Evolutionary conservation across 805 yeast genomes (phyloP).

Genomic region (Schwanniomyces sp.): DNA sequence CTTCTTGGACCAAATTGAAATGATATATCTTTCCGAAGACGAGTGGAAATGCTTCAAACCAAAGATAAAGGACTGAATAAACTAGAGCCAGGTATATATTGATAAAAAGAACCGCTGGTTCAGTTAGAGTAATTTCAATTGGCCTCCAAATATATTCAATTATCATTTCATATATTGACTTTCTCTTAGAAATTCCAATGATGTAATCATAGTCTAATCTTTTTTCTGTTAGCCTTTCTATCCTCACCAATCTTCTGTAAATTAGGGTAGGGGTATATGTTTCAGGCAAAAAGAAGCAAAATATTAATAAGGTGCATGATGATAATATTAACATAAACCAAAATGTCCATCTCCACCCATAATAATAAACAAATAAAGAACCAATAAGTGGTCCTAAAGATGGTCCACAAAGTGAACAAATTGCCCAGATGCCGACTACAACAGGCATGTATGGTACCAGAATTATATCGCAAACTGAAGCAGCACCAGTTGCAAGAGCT

Average conservation of each 20-base stretch:
- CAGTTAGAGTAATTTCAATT: constrained; percentile 40
- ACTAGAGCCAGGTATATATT: constrained; percentile 47
- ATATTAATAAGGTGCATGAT: constrained; percentile 21
- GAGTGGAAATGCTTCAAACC: constrained; percentile 58
- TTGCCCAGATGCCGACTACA: constrained; percentile 52
- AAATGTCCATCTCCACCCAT: constrained; percentile 50
- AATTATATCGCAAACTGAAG: constrained; percentile 52
- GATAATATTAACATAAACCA: constrained; percentile 48
- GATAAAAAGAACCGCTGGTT: constrained; percentile 52
- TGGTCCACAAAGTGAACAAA: constrained; percentile 57
- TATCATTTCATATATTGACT: constrained; percentile 7
- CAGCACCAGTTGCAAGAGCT: constrained; percentile 59
- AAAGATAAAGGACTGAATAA: constrained; percentile 50
- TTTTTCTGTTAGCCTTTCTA: constrained; percentile 46
- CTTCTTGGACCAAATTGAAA: constrained; percentile 44
- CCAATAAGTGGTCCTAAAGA: constrained; percentile 58
- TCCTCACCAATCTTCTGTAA: constrained; percentile 42
- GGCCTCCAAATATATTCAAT: constrained; percentile 44
- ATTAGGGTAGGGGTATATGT: constrained; percentile 41
- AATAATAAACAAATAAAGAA: constrained; percentile 35
- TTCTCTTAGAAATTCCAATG: constrained; percentile 1
- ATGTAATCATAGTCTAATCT: constrained; percentile 4
- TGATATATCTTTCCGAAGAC: constrained; percentile 42
- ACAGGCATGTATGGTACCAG: constrained; percentile 42
- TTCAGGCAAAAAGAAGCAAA: constrained; percentile 44